Percentiles rank a stretch among this genome's conserved stretches.
Conservation (phyloP, 768 basidiomycete genomes). For the Termitomyces sp. region DNA sequence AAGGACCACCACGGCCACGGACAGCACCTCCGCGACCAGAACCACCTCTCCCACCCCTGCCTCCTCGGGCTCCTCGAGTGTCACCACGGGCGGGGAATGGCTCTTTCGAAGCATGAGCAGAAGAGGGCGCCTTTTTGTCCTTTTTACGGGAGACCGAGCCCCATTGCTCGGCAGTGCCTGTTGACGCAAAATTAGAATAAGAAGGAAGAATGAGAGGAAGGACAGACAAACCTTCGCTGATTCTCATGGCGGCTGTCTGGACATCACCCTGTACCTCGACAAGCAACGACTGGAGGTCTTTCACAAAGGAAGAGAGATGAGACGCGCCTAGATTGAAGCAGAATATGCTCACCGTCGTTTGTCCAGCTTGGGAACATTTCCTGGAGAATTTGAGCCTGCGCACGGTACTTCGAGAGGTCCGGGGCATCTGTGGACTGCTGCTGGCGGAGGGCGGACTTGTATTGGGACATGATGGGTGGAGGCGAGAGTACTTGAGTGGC, state of each 20-base stretch:
- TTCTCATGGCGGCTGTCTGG: conserved; percentile 63
- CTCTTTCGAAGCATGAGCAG: conserved; percentile 47
- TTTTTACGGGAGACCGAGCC: conserved; percentile 82
- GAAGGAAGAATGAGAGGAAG: conserved; percentile 3
- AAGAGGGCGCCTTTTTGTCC: conserved; percentile 63
- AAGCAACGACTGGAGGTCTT: conserved; percentile 69
- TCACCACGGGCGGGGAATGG: conserved; percentile 44
- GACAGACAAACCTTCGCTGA: conserved; percentile 58
- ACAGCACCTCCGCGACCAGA: conserved; percentile 51
- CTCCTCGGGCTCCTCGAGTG: conserved; percentile 58
- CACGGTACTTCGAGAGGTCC: conserved; percentile 41
- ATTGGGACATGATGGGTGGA: conserved; percentile 42
- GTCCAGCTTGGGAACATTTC: conserved; percentile 71
- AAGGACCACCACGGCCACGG: conserved; percentile 44
- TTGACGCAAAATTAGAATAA: conserved; percentile 14
- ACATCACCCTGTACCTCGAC: conserved; percentile 65
- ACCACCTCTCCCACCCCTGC: conserved; percentile 52
- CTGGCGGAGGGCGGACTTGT: conserved; percentile 43
- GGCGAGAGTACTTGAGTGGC: conserved; percentile 8
- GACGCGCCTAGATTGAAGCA: conserved; percentile 16
- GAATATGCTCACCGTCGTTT: conserved; percentile 48
- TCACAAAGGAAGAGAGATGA: conserved; percentile 16
- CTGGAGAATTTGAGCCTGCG: conserved; percentile 56
- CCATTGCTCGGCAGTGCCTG: conserved; percentile 78
- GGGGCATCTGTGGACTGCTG: conserved; percentile 27